Percentiles rank a stretch among this genome's conserved stretches.
Conservation (phyloP, 768 basidiomycete genomes). For the Pleurotus pulmonarius region DNA sequence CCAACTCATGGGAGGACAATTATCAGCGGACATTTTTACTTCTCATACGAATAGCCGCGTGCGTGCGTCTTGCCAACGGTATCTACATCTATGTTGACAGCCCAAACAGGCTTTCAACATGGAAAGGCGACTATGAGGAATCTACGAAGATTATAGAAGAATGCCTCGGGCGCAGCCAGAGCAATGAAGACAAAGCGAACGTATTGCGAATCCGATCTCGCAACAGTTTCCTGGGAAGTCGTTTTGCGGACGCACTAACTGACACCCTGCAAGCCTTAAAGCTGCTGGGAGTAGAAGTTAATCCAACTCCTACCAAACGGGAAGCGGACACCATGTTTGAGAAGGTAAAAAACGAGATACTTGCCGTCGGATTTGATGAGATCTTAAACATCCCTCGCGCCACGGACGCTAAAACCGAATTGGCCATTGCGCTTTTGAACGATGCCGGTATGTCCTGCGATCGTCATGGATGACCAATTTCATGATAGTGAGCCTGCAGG, state of each 20-base stretch:
- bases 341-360: slow-evolving; percentile 65
- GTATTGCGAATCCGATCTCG: slow-evolving; percentile 57
- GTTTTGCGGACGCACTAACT: slow-evolving; percentile 50
- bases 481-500: slow-evolving; percentile 28
- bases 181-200: slow-evolving; percentile 52
- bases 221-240: slow-evolving; percentile 60
- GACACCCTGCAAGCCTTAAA: slow-evolving; percentile 59
- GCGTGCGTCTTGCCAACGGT: slow-evolving; percentile 20
- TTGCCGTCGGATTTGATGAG: slow-evolving; percentile 66
- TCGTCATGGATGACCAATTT: slow-evolving; percentile 5
- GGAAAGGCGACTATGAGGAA: slow-evolving; percentile 57
- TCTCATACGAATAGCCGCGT: slow-evolving; percentile 60
- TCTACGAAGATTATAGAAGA: slow-evolving; percentile 54
- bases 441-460: slow-evolving; percentile 48
- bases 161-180: slow-evolving; percentile 44
- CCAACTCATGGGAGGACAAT: slow-evolving; percentile 50
- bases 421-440: slow-evolving; percentile 63
- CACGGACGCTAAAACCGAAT: slow-evolving; percentile 52
- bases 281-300: slow-evolving; percentile 58
- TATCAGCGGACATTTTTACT: slow-evolving; percentile 47
- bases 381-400: slow-evolving; percentile 62
- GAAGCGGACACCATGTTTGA: slow-evolving; percentile 67
- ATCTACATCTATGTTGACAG: neutral
- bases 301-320: slow-evolving; percentile 44
- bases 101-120: slow-evolving; percentile 48